Evolutionary conservation across 129 eudicot genomes (phyloP).

Genomic region (Saussurea involucrata): DNA sequence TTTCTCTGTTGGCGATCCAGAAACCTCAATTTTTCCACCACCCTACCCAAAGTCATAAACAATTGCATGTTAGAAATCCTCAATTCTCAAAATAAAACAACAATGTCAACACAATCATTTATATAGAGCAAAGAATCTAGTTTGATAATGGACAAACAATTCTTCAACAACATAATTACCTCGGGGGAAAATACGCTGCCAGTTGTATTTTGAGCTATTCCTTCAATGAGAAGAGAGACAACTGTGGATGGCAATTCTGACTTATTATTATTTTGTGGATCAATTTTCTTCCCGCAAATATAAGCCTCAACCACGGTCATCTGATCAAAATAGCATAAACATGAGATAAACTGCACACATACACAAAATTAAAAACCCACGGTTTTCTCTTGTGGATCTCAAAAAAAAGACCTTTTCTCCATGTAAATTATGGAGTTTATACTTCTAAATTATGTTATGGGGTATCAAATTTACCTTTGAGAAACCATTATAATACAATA

Average conservation of each 20-base stretch:
- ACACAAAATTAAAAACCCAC: neutral
- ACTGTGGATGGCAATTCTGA: constrained; percentile 44
- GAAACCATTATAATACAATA: neutral
- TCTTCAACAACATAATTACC: constrained; percentile 34
- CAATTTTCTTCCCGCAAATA: constrained; percentile 63
- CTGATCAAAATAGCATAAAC: constrained; percentile 30
- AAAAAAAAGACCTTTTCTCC: neutral
- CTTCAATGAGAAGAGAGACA: constrained; percentile 65
- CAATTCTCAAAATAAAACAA: neutral
- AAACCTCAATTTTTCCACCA: constrained; percentile 65
- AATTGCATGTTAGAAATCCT: neutral
- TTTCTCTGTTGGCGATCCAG: constrained; percentile 99
- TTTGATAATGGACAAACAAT: neutral
- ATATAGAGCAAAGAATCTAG: neutral
- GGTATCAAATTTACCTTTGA: neutral
- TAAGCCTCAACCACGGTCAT: constrained; percentile 90
- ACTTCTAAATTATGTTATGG: neutral
- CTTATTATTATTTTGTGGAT: constrained; percentile 53
- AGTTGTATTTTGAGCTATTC: constrained; percentile 77
- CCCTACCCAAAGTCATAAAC: constrained; percentile 42
- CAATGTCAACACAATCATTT: neutral
- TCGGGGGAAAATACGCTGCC: constrained; percentile 87
- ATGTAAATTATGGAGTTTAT: neutral
- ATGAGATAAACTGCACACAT: neutral
- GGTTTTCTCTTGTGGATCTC: neutral